phyloP scores from a whole-genome alignment of 176 grass and related monocot genomes.

The Avena eriantha region DNA sequence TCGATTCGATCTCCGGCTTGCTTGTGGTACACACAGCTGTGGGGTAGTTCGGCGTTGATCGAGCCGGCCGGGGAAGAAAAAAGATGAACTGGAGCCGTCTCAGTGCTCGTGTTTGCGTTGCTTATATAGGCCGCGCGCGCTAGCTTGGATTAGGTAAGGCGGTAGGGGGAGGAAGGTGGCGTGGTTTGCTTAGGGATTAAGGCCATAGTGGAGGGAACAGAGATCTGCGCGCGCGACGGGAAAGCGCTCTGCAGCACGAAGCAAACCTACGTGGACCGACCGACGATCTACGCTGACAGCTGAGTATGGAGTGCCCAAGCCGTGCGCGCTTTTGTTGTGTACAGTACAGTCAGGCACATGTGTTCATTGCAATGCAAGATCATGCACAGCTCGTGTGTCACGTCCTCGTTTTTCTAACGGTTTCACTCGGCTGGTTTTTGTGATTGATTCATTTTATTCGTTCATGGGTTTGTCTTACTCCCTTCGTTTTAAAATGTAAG shows the following conservation, averaged over 20 bases:
- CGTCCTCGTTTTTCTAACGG: not conserved
- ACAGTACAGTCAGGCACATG: not conserved
- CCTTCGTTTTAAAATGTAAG: too few relatives aligned
- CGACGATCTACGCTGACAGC: not conserved
- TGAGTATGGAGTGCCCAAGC: not conserved
- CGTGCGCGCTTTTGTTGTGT: not conserved
- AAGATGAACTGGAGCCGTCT: conserved; percentile 48
- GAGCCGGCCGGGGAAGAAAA: not conserved
- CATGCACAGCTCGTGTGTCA: not conserved
- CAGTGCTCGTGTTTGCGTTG: conserved; percentile 8
- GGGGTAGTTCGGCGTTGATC: not conserved
- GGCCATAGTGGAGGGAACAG: conserved; percentile 46
- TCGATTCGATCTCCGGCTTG: not conserved
- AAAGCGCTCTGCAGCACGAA: conserved; percentile 6
- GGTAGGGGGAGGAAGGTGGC: not conserved
- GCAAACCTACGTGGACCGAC: conserved; percentile 42
- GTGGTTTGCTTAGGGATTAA: conserved; percentile 44
- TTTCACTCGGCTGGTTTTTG: not conserved
- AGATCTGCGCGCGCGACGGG: conserved; percentile 13
- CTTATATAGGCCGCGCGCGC: conserved; percentile 37
- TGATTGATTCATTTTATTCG: not conserved
- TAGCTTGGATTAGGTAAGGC: not conserved
- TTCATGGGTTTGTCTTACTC: too few relatives aligned
- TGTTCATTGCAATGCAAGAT: not conserved
- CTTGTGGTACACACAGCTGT: not conserved